Percentiles rank a stretch among this genome's conserved stretches.
Conservation (phyloP, 2,329 filamentous ascomycete genomes). For the Pseudophaeomoniella oleicola region DNA sequence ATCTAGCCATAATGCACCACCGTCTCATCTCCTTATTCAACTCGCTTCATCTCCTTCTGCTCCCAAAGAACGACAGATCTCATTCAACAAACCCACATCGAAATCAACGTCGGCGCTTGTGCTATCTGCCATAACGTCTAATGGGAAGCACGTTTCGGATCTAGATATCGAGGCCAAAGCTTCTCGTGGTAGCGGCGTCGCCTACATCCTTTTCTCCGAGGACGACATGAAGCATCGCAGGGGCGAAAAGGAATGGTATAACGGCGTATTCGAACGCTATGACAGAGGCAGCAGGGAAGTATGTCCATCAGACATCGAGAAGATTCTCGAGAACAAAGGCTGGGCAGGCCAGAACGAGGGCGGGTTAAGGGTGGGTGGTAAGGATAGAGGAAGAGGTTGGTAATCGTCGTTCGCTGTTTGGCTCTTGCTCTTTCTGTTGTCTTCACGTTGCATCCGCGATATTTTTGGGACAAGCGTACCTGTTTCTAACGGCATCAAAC, state of each 20-base stretch:
- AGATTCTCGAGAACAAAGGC: background rate
- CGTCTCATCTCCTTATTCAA: background rate
- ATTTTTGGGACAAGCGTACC: no score
- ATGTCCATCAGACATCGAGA: constrained; percentile 4
- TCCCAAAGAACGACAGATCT: background rate
- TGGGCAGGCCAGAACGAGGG: background rate
- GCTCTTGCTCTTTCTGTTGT: no score
- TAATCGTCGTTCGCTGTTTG: no score
- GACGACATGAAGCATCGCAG: constrained; percentile 2
- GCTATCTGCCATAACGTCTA: background rate
- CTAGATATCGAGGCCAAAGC: constrained; percentile 1
- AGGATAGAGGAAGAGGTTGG: background rate
- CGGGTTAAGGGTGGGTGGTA: no score
- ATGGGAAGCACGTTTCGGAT: constrained; percentile 1
- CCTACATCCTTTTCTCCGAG: constrained; percentile 10
- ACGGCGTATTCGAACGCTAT: constrained; percentile 3
- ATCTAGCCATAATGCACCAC: background rate
- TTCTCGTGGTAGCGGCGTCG: constrained; percentile 2
- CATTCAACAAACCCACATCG: background rate
- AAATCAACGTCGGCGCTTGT: background rate
- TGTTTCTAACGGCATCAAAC: no score
- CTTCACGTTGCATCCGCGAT: no score
- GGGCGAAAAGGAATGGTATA: background rate
- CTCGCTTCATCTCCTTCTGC: no score
- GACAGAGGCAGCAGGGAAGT: constrained; percentile 2